phyloP scores from a whole-genome alignment of 768 basidiomycete species.

The Udeniomyces megalosporus region DNA sequence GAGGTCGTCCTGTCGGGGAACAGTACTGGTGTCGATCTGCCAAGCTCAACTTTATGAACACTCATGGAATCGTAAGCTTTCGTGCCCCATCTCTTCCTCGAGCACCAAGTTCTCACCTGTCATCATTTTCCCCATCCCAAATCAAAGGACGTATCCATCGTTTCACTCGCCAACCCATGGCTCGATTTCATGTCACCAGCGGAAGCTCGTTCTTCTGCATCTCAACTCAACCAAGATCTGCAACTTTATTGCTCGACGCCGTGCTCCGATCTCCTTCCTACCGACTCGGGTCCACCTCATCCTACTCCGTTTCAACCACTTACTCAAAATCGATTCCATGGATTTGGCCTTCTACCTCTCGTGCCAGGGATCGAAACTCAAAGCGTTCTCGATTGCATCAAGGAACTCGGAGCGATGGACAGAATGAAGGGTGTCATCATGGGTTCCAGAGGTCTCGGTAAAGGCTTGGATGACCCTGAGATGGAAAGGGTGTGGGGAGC shows the following conservation, averaged over 20 bases:
- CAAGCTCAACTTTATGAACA: slow-evolving; percentile 73
- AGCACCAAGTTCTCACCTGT: background rate
- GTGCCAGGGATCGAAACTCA: slow-evolving; percentile 46
- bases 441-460: slow-evolving; percentile 62
- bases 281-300: slow-evolving; percentile 16
- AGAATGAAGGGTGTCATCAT: slow-evolving; percentile 65
- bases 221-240: slow-evolving; percentile 57
- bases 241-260: slow-evolving; percentile 61
- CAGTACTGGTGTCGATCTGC: slow-evolving; percentile 62
- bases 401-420: slow-evolving; percentile 47
- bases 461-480: slow-evolving; percentile 59
- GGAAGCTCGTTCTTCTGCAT: slow-evolving; percentile 49
- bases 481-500: slow-evolving; percentile 73
- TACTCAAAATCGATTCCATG: slow-evolving; percentile 51
- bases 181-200: slow-evolving; percentile 63
- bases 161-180: slow-evolving; percentile 60
- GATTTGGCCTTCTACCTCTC: slow-evolving; percentile 68
- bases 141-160: slow-evolving; percentile 5
- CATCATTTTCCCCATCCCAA: background rate
- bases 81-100: background rate
- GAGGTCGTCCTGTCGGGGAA: slow-evolving; percentile 42
- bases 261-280: slow-evolving; percentile 31
- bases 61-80: slow-evolving; percentile 63
- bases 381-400: slow-evolving; percentile 46
- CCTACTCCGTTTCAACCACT: slow-evolving; percentile 17